Evolutionary conservation across 225 moss, liverwort and hornwort species (phyloP), one percentile per base, ranked within the genome.

Genomic region (Physcomitrium patens): DNA sequence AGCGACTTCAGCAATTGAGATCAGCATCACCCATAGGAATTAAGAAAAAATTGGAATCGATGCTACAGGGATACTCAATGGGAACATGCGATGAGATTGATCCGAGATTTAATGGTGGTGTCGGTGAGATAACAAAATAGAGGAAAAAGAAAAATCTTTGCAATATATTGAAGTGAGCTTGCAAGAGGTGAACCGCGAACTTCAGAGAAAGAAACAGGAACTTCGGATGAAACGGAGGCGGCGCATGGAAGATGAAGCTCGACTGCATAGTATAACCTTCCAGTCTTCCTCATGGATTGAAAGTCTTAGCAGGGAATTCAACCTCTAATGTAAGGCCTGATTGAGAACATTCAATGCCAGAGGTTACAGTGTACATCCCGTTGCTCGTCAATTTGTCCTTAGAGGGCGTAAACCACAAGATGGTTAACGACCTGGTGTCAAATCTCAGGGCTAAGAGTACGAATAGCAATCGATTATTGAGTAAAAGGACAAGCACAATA

Each of bases 241-340:
- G 71, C 72, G 94, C 12, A 67, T 94, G 85, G 97, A 97, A 82
- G 97, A 97, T 63, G 94, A 97, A 84, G 97, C 97, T 48, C 91
- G 94, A 26, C 94, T 94, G 93, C 94, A 96, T 54, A 94, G 89
- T 48, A 91, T 96, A 14, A 86, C 94, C 68, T 90, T 94, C 79
- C 94, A 94, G 65, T 94, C 92, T 19, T 92, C 96, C 13, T 94
- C 94, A 23, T 97, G 96, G 96, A 97, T 97, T 73, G 97, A 97
- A 76, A 93, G 89, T 77, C 83, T 97, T 14, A 94, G 91, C 62
- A 91, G 94, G 45, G 87, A 93, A 76, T 94, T 94, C 83, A 97
- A 87, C 82, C 82, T 91, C 69, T 94, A 75, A 91, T 54, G 24
- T 49, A 48, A 19, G 48, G 68, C 71, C 47, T 71, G 63, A 12